Evolutionary conservation across 139 green algal species (phyloP), one percentile per base, ranked within the genome.

Genomic region (Yamagishiella unicocca): DNA sequence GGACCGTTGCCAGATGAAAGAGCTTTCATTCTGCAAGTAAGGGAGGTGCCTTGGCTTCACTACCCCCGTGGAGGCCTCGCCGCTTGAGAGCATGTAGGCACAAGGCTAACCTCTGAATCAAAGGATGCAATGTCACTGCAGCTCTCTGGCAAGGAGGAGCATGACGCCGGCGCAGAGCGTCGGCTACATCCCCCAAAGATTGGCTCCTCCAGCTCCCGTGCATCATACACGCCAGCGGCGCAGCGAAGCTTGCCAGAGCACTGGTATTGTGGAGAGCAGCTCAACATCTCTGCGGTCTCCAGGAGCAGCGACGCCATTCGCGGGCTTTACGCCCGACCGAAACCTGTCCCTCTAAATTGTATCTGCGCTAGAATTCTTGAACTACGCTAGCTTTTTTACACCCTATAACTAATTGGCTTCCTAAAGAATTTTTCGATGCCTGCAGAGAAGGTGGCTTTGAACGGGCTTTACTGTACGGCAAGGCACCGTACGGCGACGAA

Each of bases 91-190:
- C n/a, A n/a, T n/a, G n/a, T n/a, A n/a, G n/a, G n/a, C n/a, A n/a
- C n/a, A n/a, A n/a, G n/a, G 4, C 61, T 45, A n/a, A 85, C 79
- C 79, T 85, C 79, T 31, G 79, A 85, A 42, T 85, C 79, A 43
- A 85, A 46, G 2, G 62, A 76, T 10, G 61, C 42, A 35, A 64
- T 25, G 43, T 75, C 79, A 33, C 79, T 85, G 79, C 61, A 62
- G 40, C 61, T 85, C 8, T 7, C 19, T 22, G n/a, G 61, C 42
- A 54, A 21, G 19, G 70, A 78, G 33, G 21, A 55, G 70, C 70
- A 78, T 21, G 67, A 76, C 25, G 35, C 22, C 33, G 10, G 67
- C 64, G 6, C 64, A 72, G 33, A 33, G 45, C 25, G 66, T 54
- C 54, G 54, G 1, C 22, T 24, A 78, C 70, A 78, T 54, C 38